A percentile compares a stretch with the other conserved stretches of the same genome.
phyloP scores from a whole-genome alignment of 345 rosid species.

The Hevea brasiliensis region DNA sequence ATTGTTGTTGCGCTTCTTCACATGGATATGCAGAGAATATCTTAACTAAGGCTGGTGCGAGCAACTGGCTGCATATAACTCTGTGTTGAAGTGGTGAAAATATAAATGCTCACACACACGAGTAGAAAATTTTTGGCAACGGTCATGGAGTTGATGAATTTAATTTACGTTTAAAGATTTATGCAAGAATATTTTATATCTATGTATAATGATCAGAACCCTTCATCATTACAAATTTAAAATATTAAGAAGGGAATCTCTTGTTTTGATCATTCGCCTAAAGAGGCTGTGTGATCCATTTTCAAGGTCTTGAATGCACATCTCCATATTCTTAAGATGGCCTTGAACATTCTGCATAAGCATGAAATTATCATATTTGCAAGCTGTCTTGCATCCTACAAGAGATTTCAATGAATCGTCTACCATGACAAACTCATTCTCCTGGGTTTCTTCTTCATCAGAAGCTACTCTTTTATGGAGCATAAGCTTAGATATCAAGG shows the following conservation, averaged over 20 bases:
- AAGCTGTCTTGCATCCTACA: constrained; percentile 5
- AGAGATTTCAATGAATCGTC: constrained; percentile 24
- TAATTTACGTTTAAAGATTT: too few relatives aligned
- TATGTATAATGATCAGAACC: too few relatives aligned
- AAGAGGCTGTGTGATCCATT: constrained; percentile 36
- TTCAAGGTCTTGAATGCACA: constrained; percentile 44
- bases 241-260: constrained; percentile 49
- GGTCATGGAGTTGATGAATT: too few relatives aligned
- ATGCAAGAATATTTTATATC: too few relatives aligned
- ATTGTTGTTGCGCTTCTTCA: too few relatives aligned
- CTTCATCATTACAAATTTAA: neutral
- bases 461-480: constrained; percentile 5
- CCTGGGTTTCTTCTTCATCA: neutral
- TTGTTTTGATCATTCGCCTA: constrained; percentile 41
- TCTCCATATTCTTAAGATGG: constrained; percentile 35
- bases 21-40: too few relatives aligned
- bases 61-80: too few relatives aligned
- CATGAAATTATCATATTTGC: constrained; percentile 5
- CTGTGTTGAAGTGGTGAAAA: too few relatives aligned
- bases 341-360: neutral
- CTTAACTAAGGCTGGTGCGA: too few relatives aligned
- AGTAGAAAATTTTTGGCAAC: too few relatives aligned
- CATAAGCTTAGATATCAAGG: constrained; percentile 20
- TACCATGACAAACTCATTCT: constrained; percentile 14
- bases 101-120: too few relatives aligned